These are phyloP conservation scores for Alternaria gansuensis DNA, from an alignment of 2,329 filamentous ascomycete species.

Conservation along the genomic window DNA sequence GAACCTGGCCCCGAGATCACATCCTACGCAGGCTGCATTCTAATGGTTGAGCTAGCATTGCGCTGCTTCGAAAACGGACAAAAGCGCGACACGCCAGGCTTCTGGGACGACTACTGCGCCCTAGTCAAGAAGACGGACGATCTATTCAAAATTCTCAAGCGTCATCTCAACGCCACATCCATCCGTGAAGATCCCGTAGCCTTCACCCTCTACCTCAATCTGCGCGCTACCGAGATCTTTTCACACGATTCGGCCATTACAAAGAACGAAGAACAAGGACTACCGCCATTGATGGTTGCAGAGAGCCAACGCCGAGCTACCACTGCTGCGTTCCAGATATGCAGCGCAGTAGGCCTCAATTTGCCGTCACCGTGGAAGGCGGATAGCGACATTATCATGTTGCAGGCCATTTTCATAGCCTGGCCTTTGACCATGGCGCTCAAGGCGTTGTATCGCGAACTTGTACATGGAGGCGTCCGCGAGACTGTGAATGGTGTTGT, in stretches of 20 bases:
- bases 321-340: slow-evolving; percentile 5
- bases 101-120: slow-evolving; percentile 5
- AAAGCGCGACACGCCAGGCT: background rate
- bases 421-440: slow-evolving; percentile 11
- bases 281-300: background rate
- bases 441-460: background rate
- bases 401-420: slow-evolving; percentile 8
- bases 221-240: slow-evolving; percentile 4
- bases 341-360: slow-evolving; percentile 10
- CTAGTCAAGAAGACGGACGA: slow-evolving; percentile 1
- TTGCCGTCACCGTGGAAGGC: background rate
- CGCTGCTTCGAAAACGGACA: slow-evolving; percentile 9
- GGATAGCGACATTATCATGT: slow-evolving; percentile 3
- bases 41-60: slow-evolving; percentile 5
- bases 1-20: background rate
- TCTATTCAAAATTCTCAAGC: background rate
- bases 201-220: slow-evolving; percentile 5
- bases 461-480: background rate
- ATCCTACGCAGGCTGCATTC: slow-evolving; percentile 3
- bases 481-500: background rate
- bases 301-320: slow-evolving; percentile 3
- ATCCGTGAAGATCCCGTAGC: slow-evolving; percentile 10
- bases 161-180: slow-evolving; percentile 4
- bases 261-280: slow-evolving; percentile 1
- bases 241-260: slow-evolving; percentile 1